A percentile compares a stretch with the other conserved stretches of the same genome.
Conservation (phyloP, 805 yeast genomes). For the Dipodascopsis uninucleata region DNA sequence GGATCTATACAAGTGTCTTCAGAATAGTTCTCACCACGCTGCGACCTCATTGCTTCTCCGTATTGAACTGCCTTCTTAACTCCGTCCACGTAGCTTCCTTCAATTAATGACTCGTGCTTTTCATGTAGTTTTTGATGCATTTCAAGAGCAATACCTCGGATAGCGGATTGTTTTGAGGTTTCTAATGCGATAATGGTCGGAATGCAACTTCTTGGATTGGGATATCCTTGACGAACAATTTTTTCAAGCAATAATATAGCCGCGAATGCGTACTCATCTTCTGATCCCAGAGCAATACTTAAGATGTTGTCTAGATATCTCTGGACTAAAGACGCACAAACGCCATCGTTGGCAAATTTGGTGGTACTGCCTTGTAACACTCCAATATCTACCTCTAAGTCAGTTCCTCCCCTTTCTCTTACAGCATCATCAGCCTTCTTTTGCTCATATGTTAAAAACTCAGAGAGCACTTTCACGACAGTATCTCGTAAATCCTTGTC, state of each 20-base stretch:
- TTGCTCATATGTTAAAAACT: conserved; percentile 51
- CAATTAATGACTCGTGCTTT: conserved; percentile 69
- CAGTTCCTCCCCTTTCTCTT: conserved; percentile 46
- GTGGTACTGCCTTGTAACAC: conserved; percentile 55
- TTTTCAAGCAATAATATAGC: conserved; percentile 55
- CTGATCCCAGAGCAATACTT: conserved; percentile 46
- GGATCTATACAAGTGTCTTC: conserved; percentile 40
- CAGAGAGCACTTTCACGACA: conserved; percentile 54
- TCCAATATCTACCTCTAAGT: conserved; percentile 46
- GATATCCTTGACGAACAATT: conserved; percentile 62
- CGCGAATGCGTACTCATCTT: conserved; percentile 45
- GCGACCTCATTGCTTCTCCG: conserved; percentile 33
- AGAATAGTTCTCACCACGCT: conserved; percentile 27
- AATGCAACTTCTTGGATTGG: conserved; percentile 61
- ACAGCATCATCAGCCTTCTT: conserved; percentile 21
- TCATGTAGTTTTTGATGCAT: conserved; percentile 56
- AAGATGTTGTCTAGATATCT: conserved; percentile 52
- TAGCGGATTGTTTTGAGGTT: conserved; percentile 45
- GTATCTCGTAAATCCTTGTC: conserved; percentile 47
- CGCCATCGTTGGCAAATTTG: conserved; percentile 59
- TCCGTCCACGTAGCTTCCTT: conserved; percentile 61
- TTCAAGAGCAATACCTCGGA: conserved; percentile 48
- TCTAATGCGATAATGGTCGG: conserved; percentile 70
- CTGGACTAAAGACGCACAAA: conserved; percentile 69
- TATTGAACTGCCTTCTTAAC: conserved; percentile 52